Percentiles rank a stretch among this genome's conserved stretches.
Conservation (phyloP, 495 filamentous ascomycete species). For the Aspergillus steynii region DNA sequence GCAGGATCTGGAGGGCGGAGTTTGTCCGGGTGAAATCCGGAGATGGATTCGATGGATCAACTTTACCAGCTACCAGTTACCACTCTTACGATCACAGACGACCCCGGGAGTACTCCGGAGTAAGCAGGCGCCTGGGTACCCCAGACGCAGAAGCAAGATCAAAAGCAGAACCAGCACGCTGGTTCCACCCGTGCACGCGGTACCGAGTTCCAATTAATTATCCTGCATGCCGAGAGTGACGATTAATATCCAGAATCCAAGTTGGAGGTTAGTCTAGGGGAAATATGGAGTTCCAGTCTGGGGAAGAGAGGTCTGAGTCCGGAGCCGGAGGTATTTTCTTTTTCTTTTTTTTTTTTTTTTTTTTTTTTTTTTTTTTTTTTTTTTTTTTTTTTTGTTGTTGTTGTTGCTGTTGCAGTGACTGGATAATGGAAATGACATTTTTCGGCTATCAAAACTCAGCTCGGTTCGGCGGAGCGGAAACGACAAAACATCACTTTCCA, state of each 20-base stretch:
- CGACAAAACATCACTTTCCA: not conserved
- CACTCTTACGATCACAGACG: too few relatives aligned
- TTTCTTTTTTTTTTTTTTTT: not conserved
- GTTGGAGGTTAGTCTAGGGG: too few relatives aligned
- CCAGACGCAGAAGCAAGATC: not conserved
- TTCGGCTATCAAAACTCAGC: not conserved
- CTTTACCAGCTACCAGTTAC: too few relatives aligned
- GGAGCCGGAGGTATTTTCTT: too few relatives aligned
- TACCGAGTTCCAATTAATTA: not conserved
- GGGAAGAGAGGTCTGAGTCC: not conserved
- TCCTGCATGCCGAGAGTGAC: not conserved
- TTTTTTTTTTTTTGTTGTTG: not conserved
- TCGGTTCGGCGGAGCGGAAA: conserved; percentile 32
- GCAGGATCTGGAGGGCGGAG: not conserved
- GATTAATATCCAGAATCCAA: not conserved
- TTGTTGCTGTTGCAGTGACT: not conserved
- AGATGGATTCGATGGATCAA: not conserved
- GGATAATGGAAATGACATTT: not conserved
- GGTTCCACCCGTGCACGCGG: not conserved
- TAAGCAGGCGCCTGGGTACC: not conserved
- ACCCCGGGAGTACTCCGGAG: too few relatives aligned
- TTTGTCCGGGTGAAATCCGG: not conserved
- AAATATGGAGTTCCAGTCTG: not conserved
- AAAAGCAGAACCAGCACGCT: not conserved
- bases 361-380: not conserved